A percentile compares a stretch with the other conserved stretches of the same genome.
Evolutionary conservation across 2,329 filamentous ascomycete genomes (phyloP).

Genomic region (Atkinsonella texensis): DNA sequence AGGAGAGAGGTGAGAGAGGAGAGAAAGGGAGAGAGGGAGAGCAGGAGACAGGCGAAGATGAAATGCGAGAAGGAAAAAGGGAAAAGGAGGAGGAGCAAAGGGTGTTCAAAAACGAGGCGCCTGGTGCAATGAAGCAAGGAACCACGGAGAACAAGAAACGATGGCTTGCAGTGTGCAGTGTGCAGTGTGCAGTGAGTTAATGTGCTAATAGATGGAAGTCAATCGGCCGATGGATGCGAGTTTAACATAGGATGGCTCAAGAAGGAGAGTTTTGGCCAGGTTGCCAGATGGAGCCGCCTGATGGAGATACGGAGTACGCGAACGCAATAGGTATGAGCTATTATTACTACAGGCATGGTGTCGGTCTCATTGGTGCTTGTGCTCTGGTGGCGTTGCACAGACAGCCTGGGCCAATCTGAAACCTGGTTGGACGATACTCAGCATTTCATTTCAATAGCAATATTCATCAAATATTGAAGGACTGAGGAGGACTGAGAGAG

Average conservation of each 20-base stretch:
- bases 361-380: background rate
- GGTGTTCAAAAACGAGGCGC: background rate
- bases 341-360: too few relatives aligned
- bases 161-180: background rate
- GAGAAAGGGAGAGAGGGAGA: background rate
- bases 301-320: background rate
- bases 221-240: background rate
- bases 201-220: background rate
- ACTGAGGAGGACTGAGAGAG: too few relatives aligned
- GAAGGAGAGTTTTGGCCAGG: conserved; percentile 4
- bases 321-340: background rate
- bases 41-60: background rate
- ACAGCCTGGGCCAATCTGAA: background rate
- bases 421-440: too few relatives aligned
- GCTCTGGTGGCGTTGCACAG: background rate
- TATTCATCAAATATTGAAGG: too few relatives aligned
- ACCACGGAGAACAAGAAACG: background rate
- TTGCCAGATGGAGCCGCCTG: background rate
- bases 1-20: background rate
- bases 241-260: background rate
- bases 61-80: background rate
- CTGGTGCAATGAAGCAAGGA: background rate
- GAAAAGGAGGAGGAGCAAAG: background rate
- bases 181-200: background rate
- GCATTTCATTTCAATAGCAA: too few relatives aligned